Conservation (phyloP, 2,329 filamentous ascomycete species). For the Cladophialophora yegresii region DNA sequence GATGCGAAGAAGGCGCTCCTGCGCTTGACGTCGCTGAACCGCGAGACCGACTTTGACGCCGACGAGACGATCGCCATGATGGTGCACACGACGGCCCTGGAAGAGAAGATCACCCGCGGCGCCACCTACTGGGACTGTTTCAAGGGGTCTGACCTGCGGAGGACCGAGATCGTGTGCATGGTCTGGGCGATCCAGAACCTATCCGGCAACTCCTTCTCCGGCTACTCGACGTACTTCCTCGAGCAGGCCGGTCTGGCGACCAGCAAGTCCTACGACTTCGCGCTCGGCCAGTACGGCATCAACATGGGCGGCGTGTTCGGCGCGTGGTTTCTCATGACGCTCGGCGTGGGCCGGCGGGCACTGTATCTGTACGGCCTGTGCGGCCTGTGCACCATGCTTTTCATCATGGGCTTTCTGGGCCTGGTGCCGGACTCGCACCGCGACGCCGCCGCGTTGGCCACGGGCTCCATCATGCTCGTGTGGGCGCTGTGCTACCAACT, state of each 20-base stretch:
- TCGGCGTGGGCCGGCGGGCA: conserved; percentile 71
- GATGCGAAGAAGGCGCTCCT: conserved; percentile 50
- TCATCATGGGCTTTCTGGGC: conserved; percentile 81
- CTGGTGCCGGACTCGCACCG: conserved; percentile 65
- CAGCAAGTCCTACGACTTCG: conserved; percentile 45
- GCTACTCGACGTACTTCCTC: conserved; percentile 58
- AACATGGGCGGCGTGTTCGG: conserved; percentile 71
- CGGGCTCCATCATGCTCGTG: conserved; percentile 79
- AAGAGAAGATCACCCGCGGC: conserved; percentile 71
- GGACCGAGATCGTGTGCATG: conserved; percentile 72
- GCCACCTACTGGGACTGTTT: conserved; percentile 82
- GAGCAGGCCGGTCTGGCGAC: conserved; percentile 45
- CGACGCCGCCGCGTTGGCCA: conserved; percentile 68
- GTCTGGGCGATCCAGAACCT: conserved; percentile 67
- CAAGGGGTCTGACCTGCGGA: conserved; percentile 72
- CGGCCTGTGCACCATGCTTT: conserved; percentile 72
- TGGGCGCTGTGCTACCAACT: conserved; percentile 85
- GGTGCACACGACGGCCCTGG: conserved; percentile 81
- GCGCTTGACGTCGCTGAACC: conserved; percentile 49
- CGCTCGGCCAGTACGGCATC: conserved; percentile 46
- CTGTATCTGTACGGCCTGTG: conserved; percentile 76
- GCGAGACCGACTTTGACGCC: conserved; percentile 71
- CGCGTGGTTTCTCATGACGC: conserved; percentile 76
- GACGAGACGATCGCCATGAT: conserved; percentile 91
- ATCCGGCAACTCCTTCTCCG: conserved; percentile 64